Evolutionary conservation across 345 rosid species (phyloP), one percentile per base, ranked within the genome.

Genomic region (Moringa oleifera): DNA sequence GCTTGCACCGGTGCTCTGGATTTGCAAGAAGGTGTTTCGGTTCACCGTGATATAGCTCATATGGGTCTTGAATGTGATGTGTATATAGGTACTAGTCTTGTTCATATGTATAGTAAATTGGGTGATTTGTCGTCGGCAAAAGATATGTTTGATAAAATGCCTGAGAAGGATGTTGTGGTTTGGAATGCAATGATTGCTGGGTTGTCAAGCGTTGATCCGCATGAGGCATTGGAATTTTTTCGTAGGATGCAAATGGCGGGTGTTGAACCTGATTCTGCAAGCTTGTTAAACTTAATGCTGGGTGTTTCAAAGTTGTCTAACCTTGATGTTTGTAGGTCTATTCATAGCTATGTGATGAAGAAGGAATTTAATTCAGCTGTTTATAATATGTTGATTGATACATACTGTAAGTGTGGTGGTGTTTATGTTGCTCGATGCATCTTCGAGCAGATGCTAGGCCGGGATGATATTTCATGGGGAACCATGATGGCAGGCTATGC

Each of bases 401-500:
- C 79, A 67, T 86, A 86, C 21, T 52, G 78, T 28, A 86, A 83
- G 59, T 78, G 87, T 25, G 73, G 67, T 10, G 69, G 76, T 41
- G 54, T 79, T 4, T 57, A 61, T 66, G 66, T 45, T 19, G 87
- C 89, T 67, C 68, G 68, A 22, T 62, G 47, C 31, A 28, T 80
- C 59, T 86, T 86, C 59, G 77, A 76, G 57, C 54, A 21, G 13
- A 68, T 76, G 74, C 15, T 0, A 33, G 62, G 73, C 23, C 69
- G 18, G 61, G 81, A 75, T 73, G 73, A 52, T 52, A 73, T 71
- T 65, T 80, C 76, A 0, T 81, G 85, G 80, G 71, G 77, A 6
- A 68, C 83, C 22, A 83, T 86, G 80, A 81, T 86, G 80, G 75
- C 89, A 0, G 87, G 82, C 33, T 83, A 76, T 81, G 82, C 81